Evolutionary conservation across 2,329 filamentous ascomycete genomes (phyloP), one percentile per base, ranked within the genome.

Genomic region (Monosporascus sp.): DNA sequence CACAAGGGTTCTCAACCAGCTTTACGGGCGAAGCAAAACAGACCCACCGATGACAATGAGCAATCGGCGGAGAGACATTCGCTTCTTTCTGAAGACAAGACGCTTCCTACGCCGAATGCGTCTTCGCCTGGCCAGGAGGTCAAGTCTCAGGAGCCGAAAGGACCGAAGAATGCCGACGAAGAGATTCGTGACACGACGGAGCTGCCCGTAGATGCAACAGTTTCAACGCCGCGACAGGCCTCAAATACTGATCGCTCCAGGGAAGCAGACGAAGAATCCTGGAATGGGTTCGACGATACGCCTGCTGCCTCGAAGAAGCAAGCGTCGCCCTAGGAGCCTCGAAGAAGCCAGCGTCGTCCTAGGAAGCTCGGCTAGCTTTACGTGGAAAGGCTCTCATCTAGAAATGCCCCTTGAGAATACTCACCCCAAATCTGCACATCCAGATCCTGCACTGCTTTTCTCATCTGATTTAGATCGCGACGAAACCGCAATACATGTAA

Each of bases 281-380:
- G 72, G 71, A 72, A 73, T 50, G 72, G 71, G 5, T 74, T 74
- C 51, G 63, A 71, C 22, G 70, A 74, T 56, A 34, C 51, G 5
- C 50, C 51, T 34, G 47, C 49, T 39, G 22, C 24, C 9, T n/a
- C 39, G 27, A 60, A 55, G 3, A n/a, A 41, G 31, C 9, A 34
- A 9, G 31, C 31, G 31, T 14, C 31, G 9, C 2, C 31, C 11
- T 34, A 34, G 11, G 31, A 34, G 14, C 11, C 11, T 34, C 11
- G 11, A 60, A 55, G 3, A n/a, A 41, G 31, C 9, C 14, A 9
- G 31, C 31, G 31, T 14, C 31, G 9, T 5, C 31, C 11, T 34
- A 34, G 11, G 31, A 34, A 34, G 31, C 11, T 34, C 11, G 11
- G 31, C 31, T 34, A 34, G 9, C 31, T 14, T 34, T 14, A 5